Evolutionary conservation across 1,284 basidiomycete genomes (phyloP).

Genomic region (Trichosporon ovoides): DNA sequence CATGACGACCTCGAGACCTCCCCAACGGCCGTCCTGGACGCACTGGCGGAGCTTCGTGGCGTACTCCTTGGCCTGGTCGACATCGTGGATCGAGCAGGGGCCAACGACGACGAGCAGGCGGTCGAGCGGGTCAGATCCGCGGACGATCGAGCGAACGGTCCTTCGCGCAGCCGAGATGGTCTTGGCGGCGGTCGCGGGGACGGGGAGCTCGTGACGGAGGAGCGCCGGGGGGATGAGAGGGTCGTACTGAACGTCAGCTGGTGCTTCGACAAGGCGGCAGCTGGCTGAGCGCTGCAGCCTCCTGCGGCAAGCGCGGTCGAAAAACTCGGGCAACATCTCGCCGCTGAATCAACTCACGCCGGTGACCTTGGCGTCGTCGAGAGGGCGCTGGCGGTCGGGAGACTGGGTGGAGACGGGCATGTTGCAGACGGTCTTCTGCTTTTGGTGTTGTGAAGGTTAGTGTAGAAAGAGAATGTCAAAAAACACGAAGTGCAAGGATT

Average conservation of each 20-base stretch:
- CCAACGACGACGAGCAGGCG: conserved; percentile 85
- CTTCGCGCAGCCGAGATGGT: conserved; percentile 76
- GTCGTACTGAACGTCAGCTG: conserved; percentile 63
- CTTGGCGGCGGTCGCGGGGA: conserved; percentile 47
- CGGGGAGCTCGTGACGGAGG: conserved; percentile 73
- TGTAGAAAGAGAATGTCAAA: background rate
- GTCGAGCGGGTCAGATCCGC: conserved; percentile 66
- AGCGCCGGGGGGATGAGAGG: conserved; percentile 86
- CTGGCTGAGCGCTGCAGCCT: no score
- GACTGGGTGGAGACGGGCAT: conserved; percentile 40
- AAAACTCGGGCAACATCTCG: conserved; percentile 5
- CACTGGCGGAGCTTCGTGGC: conserved; percentile 66
- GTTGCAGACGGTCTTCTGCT: conserved; percentile 1
- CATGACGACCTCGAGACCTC: conserved; percentile 84
- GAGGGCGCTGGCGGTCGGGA: conserved; percentile 36
- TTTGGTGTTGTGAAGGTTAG: conserved; percentile 5
- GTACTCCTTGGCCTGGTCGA: conserved; percentile 85
- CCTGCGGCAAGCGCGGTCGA: no score
- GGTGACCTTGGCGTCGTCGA: conserved; percentile 45
- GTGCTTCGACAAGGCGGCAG: background rate
- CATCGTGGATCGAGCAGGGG: conserved; percentile 91
- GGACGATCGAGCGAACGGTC: conserved; percentile 68
- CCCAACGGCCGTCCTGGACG: conserved; percentile 59
- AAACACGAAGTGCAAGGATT: background rate
- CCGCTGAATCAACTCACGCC: conserved; percentile 31